Evolutionary conservation across 1,284 basidiomycete genomes (phyloP).

Genomic region (Ganoderma lingzhi): DNA sequence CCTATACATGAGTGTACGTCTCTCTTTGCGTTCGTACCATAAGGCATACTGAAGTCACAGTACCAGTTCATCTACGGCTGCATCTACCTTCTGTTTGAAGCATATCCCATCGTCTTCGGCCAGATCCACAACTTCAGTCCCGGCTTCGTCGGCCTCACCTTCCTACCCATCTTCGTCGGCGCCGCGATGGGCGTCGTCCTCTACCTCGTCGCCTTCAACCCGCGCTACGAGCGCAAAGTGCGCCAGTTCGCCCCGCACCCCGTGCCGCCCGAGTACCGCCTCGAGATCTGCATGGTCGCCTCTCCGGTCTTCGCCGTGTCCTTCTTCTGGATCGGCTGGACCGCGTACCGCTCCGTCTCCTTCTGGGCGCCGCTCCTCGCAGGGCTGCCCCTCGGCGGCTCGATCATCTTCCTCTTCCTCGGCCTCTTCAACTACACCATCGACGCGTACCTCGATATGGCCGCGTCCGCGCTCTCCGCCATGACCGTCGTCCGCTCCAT

Average conservation of each 20-base stretch:
- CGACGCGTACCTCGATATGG: slow-evolving; percentile 47
- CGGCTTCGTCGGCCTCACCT: slow-evolving; percentile 51
- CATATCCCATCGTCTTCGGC: slow-evolving; percentile 44
- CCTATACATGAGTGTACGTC: slow-evolving; percentile 51
- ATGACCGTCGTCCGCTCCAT: slow-evolving; percentile 46
- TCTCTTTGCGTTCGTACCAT: neutral
- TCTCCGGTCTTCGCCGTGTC: slow-evolving; percentile 50
- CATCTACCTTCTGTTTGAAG: slow-evolving; percentile 50
- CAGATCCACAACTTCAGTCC: slow-evolving; percentile 46
- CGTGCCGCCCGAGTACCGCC: slow-evolving; percentile 55
- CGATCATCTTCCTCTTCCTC: slow-evolving; percentile 43
- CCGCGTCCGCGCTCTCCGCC: slow-evolving; percentile 47
- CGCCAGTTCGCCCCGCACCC: slow-evolving; percentile 46
- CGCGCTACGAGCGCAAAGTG: slow-evolving; percentile 40
- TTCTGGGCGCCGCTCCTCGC: slow-evolving; percentile 44
- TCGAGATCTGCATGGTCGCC: slow-evolving; percentile 51
- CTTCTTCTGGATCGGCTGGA: slow-evolving; percentile 58
- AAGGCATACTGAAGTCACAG: neutral
- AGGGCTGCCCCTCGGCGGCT: slow-evolving; percentile 39
- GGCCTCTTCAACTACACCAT: slow-evolving; percentile 48
- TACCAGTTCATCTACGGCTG: slow-evolving; percentile 51
- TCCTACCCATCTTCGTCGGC: slow-evolving; percentile 55
- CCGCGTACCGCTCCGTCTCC: slow-evolving; percentile 41
- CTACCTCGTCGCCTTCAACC: slow-evolving; percentile 43
- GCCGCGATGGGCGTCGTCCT: slow-evolving; percentile 34